Evolutionary conservation across 306 rosid species (phyloP).

Genomic region (Sechiopsis laciniata): DNA sequence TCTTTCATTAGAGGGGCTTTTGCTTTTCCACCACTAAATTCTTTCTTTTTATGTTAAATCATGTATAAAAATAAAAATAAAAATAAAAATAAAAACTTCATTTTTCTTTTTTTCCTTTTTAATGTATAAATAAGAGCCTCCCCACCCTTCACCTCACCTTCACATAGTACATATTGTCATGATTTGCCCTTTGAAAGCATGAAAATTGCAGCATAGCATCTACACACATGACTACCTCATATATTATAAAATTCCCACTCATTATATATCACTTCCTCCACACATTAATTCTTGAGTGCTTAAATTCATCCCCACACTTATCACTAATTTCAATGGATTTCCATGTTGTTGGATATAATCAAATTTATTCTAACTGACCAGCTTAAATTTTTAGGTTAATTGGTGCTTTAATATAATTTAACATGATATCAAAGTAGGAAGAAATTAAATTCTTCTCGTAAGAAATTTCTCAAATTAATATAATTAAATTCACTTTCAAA

Average conservation of each 20-base stretch:
- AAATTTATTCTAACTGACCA: no score
- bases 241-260: not conserved
- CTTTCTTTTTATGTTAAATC: constrained; percentile 15
- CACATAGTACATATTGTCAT: constrained; percentile 1
- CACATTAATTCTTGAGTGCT: not conserved
- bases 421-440: no score
- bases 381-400: no score
- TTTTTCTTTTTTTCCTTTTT: not conserved
- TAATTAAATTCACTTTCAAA: no score
- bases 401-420: no score
- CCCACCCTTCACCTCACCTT: not conserved
- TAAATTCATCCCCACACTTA: not conserved
- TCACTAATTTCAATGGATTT: not conserved
- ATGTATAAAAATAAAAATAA: not conserved
- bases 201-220: not conserved
- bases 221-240: not conserved
- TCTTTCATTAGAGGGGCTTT: not conserved
- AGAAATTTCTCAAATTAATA: no score
- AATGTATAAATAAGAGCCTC: not conserved
- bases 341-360: not conserved
- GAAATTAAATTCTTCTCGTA: no score
- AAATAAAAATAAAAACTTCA: no score
- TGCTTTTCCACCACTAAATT: not conserved
- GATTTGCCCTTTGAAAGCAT: constrained; percentile 16
- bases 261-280: not conserved